Conservation (phyloP, 2,329 filamentous ascomycete genomes). For the Plectosphaerella plurivora region DNA sequence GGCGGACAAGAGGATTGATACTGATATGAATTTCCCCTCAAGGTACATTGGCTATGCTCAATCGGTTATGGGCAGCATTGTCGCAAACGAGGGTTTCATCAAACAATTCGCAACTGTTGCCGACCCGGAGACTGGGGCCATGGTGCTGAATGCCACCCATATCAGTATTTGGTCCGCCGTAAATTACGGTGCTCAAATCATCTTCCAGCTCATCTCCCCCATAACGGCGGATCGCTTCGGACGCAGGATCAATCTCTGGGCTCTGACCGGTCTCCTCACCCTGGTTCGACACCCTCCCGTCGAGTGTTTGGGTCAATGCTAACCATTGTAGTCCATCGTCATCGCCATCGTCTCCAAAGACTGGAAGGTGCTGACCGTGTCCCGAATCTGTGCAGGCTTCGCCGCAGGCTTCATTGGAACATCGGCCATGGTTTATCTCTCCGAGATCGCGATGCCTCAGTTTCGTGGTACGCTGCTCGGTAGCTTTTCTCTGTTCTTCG, state of each 20-base stretch:
- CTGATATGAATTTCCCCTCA: background rate
- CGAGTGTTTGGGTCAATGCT: background rate
- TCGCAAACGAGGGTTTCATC: constrained; percentile 4
- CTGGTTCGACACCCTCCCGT: background rate
- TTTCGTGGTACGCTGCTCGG: background rate
- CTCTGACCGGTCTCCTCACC: background rate
- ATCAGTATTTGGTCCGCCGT: background rate
- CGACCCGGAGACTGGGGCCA: background rate
- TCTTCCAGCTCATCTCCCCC: background rate
- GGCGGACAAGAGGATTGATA: no score
- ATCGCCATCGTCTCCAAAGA: background rate
- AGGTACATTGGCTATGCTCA: constrained; percentile 2
- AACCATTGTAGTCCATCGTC: background rate
- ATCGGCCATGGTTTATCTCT: constrained; percentile 1
- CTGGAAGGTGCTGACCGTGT: background rate
- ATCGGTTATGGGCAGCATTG: background rate
- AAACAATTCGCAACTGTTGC: constrained; percentile 1
- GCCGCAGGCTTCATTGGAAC: constrained; percentile 1
- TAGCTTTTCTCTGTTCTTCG: background rate
- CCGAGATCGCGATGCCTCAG: constrained; percentile 3
- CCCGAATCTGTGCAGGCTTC: background rate
- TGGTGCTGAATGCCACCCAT: background rate
- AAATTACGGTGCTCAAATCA: background rate
- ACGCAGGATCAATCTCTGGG: background rate
- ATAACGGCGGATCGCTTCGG: background rate